phyloP scores from a whole-genome alignment of 345 rosid genomes.

The Rhizophora mangle region DNA sequence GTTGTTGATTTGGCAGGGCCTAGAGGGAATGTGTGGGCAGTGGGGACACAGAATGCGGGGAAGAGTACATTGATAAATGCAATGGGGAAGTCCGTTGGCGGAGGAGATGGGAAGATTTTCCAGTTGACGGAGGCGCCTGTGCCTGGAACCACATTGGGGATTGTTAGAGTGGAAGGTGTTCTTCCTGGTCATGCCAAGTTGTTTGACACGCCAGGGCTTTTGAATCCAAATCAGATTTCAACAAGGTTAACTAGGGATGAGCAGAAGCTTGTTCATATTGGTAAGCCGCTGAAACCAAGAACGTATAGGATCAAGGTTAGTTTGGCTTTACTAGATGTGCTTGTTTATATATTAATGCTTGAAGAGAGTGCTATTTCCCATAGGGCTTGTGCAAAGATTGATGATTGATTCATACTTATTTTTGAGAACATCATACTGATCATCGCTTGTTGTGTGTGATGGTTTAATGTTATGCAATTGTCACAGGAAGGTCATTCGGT shows the following conservation, averaged over 20 bases:
- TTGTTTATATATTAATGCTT: neutral
- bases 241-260: conserved; percentile 85
- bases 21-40: conserved; percentile 87
- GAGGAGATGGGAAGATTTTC: conserved; percentile 31
- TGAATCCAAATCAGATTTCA: conserved; percentile 80
- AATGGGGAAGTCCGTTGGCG: conserved; percentile 51
- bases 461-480: conserved; percentile 13
- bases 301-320: conserved; percentile 90
- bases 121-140: conserved; percentile 88
- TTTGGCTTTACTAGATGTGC: conserved; percentile 1
- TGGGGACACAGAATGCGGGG: conserved; percentile 88
- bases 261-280: conserved; percentile 75
- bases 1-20: conserved; percentile 66
- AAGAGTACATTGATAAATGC: conserved; percentile 90
- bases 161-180: conserved; percentile 75
- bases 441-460: conserved; percentile 4
- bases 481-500: conserved; percentile 72
- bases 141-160: conserved; percentile 89
- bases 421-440: neutral
- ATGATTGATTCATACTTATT: neutral
- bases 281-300: conserved; percentile 82
- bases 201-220: conserved; percentile 86
- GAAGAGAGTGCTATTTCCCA: neutral
- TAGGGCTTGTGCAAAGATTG: neutral
- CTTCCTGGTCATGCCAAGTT: conserved; percentile 74